These are phyloP conservation scores for Aspergillus neoniger DNA, from an alignment of 2,329 filamentous ascomycete species.

Conservation along the genomic window DNA sequence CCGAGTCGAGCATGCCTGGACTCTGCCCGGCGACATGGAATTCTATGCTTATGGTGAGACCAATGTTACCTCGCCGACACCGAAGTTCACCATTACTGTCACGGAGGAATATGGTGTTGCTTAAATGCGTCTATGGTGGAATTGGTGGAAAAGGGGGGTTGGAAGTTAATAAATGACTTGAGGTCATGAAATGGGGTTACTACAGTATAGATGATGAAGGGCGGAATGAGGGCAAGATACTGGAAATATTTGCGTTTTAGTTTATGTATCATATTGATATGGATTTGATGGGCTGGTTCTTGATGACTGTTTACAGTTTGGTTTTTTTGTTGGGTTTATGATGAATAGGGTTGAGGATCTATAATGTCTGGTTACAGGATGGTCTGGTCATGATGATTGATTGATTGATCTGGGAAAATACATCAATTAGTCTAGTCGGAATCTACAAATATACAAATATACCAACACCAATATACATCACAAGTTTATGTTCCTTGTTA, in stretches of 20 bases:
- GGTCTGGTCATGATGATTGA: not conserved
- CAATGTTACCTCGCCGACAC: constrained; percentile 26
- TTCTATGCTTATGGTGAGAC: constrained; percentile 22
- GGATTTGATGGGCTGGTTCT: not conserved
- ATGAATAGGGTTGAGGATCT: not conserved
- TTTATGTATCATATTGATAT: constrained; percentile 4
- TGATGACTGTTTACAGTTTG: not conserved
- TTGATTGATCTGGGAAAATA: not conserved
- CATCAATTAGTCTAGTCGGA: not conserved
- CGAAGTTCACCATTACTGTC: constrained; percentile 27
- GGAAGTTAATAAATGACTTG: not conserved
- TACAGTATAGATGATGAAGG: not conserved
- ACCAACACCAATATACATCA: not conserved
- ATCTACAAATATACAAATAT: not conserved
- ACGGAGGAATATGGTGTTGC: constrained; percentile 30
- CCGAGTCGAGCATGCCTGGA: constrained; percentile 32
- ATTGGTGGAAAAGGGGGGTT: not conserved
- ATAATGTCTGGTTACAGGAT: constrained; percentile 10
- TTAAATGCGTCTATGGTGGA: constrained; percentile 15
- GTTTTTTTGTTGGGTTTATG: not conserved
- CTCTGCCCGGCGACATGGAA: constrained; percentile 16
- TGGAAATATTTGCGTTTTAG: no score
- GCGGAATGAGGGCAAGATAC: not conserved
- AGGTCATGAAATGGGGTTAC: not conserved
- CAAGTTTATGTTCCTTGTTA: no score